Evolutionary conservation across 352 stramenopile genomes (phyloP), one percentile per base, ranked within the genome.

Genomic region (Phytophthora colocasiae): DNA sequence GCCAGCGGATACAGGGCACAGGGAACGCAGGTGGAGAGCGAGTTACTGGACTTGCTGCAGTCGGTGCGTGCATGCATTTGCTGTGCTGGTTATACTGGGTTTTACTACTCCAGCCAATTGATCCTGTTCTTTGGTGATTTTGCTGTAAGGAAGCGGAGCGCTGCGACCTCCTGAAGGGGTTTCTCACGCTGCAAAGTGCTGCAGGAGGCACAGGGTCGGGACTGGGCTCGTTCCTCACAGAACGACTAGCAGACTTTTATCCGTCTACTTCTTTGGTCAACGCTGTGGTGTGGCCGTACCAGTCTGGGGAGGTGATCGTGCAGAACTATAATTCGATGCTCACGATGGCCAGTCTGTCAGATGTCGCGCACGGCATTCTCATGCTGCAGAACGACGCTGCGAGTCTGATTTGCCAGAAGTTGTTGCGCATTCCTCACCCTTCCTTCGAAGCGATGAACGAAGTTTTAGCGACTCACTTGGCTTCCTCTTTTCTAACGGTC

Each of bases 301-400:
- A 74, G 12, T 80, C 84, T 14, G 90, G 90, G 3, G 89, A 97
- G 62, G 86, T 96, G 11, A 93, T 96, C 32, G 86, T 97, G 41
- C 90, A 97, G 61, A 95, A 95, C 66, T 97, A 97, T 75, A 97
- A 97, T 71, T 75, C 87, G n/a, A 66, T 96, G 51, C 85, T 97
- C 22, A 96, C 87, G 2, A 90, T 95, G 58, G 88, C 89, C 22
- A 80, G 85, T 36, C 81, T 97, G 17, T 66, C 80, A n/a, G 72
- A 84, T 11, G 77, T 64, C 22, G 56, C 73, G 3, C 71, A 93
- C 50, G 80, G 83, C 39, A 74, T 96, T 44, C 54, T 96, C 27
- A 81, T 91, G 66, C 62, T 96, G 17, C 77, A 86, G 51, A 96
- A 96, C 49, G 86, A 96, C 58, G 52, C 59, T 12, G 83, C 81